Conservation (phyloP, 2,329 filamentous ascomycete species). For the Clonostachys sp. region DNA sequence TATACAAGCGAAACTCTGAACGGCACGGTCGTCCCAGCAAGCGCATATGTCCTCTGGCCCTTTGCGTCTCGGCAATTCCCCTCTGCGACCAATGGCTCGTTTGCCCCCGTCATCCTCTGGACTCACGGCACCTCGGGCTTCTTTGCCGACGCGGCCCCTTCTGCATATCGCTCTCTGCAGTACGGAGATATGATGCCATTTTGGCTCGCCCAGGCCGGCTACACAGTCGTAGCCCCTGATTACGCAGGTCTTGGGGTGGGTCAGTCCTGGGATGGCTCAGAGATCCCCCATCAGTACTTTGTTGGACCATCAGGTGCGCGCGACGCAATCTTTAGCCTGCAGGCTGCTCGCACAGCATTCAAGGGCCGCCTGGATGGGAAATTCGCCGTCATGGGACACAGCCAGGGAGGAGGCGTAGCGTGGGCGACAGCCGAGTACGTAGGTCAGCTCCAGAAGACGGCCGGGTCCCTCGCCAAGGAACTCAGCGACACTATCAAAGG, state of each 20-base stretch:
- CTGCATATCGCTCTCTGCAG: slow-evolving; percentile 27
- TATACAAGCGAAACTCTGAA: not conserved
- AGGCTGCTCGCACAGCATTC: slow-evolving; percentile 33
- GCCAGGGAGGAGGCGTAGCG: slow-evolving; percentile 34
- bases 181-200: slow-evolving; percentile 29
- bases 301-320: slow-evolving; percentile 26
- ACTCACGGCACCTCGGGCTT: slow-evolving; percentile 37
- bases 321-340: slow-evolving; percentile 33
- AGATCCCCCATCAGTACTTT: slow-evolving; percentile 33
- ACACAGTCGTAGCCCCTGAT: slow-evolving; percentile 37
- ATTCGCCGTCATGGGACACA: slow-evolving; percentile 38
- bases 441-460: slow-evolving; percentile 13
- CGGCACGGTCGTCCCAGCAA: not conserved
- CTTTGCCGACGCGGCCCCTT: slow-evolving; percentile 27
- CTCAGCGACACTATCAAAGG: not conserved
- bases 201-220: slow-evolving; percentile 29
- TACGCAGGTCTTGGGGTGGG: slow-evolving; percentile 35
- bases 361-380: slow-evolving; percentile 15
- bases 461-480: slow-evolving; percentile 1
- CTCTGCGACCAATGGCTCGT: not conserved
- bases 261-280: slow-evolving; percentile 19
- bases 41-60: not conserved
- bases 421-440: slow-evolving; percentile 21
- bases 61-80: not conserved
- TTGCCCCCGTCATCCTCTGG: slow-evolving; percentile 26